Evolutionary conservation across 495 filamentous ascomycete species (phyloP).

Genomic region (Durotheca rogersii): DNA sequence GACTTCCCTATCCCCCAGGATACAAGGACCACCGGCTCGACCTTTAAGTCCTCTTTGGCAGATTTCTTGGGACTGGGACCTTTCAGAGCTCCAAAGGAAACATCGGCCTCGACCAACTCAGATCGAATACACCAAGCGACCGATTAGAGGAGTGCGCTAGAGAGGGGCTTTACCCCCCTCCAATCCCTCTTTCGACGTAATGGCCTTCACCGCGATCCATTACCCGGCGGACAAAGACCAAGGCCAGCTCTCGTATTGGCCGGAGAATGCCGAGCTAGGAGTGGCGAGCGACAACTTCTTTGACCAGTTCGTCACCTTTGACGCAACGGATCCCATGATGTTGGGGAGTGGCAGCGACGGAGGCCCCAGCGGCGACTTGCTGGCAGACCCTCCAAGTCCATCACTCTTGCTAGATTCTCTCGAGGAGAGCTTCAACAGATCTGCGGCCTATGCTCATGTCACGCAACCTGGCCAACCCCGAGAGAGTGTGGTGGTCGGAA

Average conservation of each 20-base stretch:
- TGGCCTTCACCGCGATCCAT: constrained; percentile 36
- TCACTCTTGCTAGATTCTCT: constrained; percentile 32
- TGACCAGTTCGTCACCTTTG: constrained; percentile 50
- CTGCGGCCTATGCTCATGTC: constrained; percentile 22
- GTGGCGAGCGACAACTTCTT: constrained; percentile 45
- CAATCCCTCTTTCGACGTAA: constrained; percentile 23
- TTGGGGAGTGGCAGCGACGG: constrained; percentile 7
- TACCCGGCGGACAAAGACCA: constrained; percentile 44
- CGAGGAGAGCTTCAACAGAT: constrained; percentile 13
- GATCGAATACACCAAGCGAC: constrained; percentile 12
- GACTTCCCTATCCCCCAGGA: constrained; percentile 29
- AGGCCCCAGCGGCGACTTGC: constrained; percentile 19
- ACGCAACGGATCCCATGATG: constrained; percentile 28
- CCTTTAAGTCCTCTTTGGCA: constrained; percentile 18
- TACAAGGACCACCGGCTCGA: constrained; percentile 27
- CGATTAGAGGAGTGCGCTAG: too few species aligned
- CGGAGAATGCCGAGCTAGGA: constrained; percentile 38
- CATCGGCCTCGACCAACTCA: constrained; percentile 5
- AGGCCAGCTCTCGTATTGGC: constrained; percentile 36
- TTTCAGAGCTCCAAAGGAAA: constrained; percentile 8
- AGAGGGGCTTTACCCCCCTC: constrained; percentile 20
- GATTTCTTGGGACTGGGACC: neutral
- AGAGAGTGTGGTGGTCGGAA: constrained; percentile 10
- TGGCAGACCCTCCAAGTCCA: constrained; percentile 34
- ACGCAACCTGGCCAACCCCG: constrained; percentile 21